Percentiles rank a stretch among this genome's conserved stretches.
Evolutionary conservation across 2,329 filamentous ascomycete species (phyloP).

Genomic region (Dendrostoma leiphaemia): DNA sequence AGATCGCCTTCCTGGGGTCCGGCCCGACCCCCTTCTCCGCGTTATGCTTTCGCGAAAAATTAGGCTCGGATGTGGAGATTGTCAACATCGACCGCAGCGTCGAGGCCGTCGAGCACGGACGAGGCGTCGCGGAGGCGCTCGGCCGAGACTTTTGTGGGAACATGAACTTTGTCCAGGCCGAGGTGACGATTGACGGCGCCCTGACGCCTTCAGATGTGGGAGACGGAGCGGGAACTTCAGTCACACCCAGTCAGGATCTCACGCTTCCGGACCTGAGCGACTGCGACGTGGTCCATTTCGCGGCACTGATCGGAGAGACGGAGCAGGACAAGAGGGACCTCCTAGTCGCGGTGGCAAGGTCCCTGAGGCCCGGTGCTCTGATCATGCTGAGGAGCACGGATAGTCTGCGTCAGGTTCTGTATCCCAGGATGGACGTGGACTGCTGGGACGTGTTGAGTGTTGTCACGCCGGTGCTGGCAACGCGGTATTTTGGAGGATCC

Average conservation of each 20-base stretch:
- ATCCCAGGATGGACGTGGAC: constrained; percentile 12
- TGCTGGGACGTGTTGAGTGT: constrained; percentile 6
- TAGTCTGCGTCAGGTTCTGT: constrained; percentile 9
- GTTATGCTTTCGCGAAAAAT: constrained; percentile 10
- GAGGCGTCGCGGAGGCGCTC: background rate
- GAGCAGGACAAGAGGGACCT: constrained; percentile 11
- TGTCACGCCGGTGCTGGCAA: constrained; percentile 6
- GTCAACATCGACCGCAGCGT: constrained; percentile 13
- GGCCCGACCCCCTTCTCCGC: constrained; percentile 9
- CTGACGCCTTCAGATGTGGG: background rate
- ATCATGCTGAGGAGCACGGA: constrained; percentile 13
- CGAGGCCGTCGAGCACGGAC: constrained; percentile 8
- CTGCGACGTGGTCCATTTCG: constrained; percentile 11
- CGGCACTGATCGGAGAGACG: constrained; percentile 9
- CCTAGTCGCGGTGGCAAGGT: constrained; percentile 4
- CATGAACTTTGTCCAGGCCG: constrained; percentile 7
- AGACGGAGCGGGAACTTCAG: background rate
- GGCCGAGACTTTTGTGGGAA: constrained; percentile 1
- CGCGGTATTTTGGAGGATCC: constrained; percentile 8
- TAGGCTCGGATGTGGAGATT: constrained; percentile 2
- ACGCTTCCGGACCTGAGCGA: background rate
- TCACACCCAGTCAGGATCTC: background rate
- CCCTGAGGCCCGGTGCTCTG: constrained; percentile 1
- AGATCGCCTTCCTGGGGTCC: constrained; percentile 9
- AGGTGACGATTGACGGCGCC: background rate